Conservation (phyloP, 805 yeast species). For the Tetrapisispora phaffii region DNA sequence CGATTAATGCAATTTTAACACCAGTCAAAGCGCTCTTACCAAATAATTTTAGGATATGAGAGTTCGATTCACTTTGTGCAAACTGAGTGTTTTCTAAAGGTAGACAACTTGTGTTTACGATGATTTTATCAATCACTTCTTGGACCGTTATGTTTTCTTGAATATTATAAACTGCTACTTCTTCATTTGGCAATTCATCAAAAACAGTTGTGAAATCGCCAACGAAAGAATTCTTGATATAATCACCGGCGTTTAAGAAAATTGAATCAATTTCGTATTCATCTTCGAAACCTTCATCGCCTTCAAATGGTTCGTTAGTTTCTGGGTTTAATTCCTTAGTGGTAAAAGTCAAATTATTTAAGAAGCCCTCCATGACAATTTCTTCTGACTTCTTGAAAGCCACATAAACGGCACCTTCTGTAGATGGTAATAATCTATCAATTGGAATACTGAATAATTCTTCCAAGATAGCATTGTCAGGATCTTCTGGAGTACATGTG, state of each 20-base stretch:
- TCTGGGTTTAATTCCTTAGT: slow-evolving; percentile 71
- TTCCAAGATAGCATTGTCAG: slow-evolving; percentile 34
- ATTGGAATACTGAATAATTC: slow-evolving; percentile 72
- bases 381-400: slow-evolving; percentile 50
- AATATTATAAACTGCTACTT: slow-evolving; percentile 58
- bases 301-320: slow-evolving; percentile 54
- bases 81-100: slow-evolving; percentile 66
- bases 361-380: slow-evolving; percentile 42
- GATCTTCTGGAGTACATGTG: slow-evolving; percentile 52
- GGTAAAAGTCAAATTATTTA: slow-evolving; percentile 60
- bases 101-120: slow-evolving; percentile 47
- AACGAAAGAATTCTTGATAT: slow-evolving; percentile 62
- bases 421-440: slow-evolving; percentile 59
- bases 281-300: slow-evolving; percentile 81
- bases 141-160: slow-evolving; percentile 38
- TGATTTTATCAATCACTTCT: slow-evolving; percentile 49
- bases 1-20: slow-evolving; percentile 40
- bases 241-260: slow-evolving; percentile 67
- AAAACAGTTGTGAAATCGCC: slow-evolving; percentile 66
- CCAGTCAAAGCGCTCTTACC: slow-evolving; percentile 52
- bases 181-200: slow-evolving; percentile 61
- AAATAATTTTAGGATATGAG: slow-evolving; percentile 66
- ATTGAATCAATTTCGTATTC: slow-evolving; percentile 85
- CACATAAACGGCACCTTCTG: slow-evolving; percentile 67
- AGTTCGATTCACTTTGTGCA: slow-evolving; percentile 45